Conservation (phyloP, 257 asterid genomes). For the Solanum gracilifrons region DNA sequence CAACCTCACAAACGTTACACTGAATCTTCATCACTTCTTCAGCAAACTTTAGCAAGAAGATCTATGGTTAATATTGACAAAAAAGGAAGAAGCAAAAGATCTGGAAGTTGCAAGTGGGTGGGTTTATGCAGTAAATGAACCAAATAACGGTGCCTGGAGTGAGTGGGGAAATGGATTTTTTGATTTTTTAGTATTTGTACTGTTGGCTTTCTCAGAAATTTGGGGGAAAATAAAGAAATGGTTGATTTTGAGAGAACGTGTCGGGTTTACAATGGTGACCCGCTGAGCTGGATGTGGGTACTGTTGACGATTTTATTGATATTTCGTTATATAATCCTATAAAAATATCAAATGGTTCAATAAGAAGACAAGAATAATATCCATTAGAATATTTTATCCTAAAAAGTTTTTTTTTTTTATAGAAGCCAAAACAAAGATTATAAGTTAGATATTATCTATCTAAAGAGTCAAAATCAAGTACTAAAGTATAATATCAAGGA, state of each 20-base stretch:
- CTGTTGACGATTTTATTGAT: not conserved
- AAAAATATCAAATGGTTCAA: not conserved
- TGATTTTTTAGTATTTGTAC: not conserved
- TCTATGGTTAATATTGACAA: not conserved
- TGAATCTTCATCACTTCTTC: conserved; percentile 61
- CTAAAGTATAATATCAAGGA: not conserved
- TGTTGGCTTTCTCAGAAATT: not conserved
- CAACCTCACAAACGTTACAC: conserved; percentile 77
- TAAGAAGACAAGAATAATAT: not conserved
- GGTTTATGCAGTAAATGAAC: not conserved
- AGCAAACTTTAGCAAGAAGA: not conserved
- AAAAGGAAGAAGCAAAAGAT: not conserved
- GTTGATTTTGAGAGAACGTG: conserved; percentile 8
- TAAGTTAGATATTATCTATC: not conserved
- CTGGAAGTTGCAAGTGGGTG: not conserved
- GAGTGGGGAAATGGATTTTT: not conserved
- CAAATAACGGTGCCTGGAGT: not conserved
- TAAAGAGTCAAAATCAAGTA: not conserved
- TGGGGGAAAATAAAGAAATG: not conserved
- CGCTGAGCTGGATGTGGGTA: conserved; percentile 10
- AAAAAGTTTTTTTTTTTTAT: not conserved
- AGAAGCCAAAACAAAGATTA: not conserved
- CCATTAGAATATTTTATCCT: not conserved
- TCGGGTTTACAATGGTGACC: conserved; percentile 14
- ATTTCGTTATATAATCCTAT: not conserved